These are phyloP conservation scores for Teunomyces kruisii DNA, from an alignment of 805 yeast genomes.

Conservation along the genomic window DNA sequence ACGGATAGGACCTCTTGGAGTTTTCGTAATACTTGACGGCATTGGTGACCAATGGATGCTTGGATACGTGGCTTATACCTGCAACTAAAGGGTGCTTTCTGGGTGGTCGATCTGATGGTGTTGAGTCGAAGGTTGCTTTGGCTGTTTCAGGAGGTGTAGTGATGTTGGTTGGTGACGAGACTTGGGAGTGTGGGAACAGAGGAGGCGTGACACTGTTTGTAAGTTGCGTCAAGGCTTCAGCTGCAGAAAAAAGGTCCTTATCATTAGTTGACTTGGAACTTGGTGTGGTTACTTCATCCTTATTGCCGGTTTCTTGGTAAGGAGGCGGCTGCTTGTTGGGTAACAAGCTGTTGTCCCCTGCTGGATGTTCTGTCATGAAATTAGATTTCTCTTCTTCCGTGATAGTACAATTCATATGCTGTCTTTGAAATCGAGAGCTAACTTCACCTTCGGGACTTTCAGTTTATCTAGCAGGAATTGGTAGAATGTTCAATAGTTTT, in stretches of 20 bases:
- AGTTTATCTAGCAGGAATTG: background rate
- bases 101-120: constrained; percentile 8
- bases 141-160: background rate
- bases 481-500: background rate
- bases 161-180: constrained; percentile 4
- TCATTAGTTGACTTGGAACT: constrained; percentile 13
- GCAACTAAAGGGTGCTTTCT: constrained; percentile 39
- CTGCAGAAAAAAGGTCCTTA: constrained; percentile 36
- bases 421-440: background rate
- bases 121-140: constrained; percentile 9
- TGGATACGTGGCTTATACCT: constrained; percentile 36
- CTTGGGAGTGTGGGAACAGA: constrained; percentile 9
- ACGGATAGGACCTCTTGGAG: constrained; percentile 45
- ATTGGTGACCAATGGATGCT: constrained; percentile 45
- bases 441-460: background rate
- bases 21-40: constrained; percentile 50
- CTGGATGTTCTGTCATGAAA: background rate
- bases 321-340: constrained; percentile 2
- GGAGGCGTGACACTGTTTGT: constrained; percentile 24
- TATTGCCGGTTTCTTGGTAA: background rate
- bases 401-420: background rate
- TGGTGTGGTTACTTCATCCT: background rate
- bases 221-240: constrained; percentile 42
- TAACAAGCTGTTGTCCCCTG: background rate
- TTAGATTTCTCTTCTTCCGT: background rate